Percentiles rank a stretch among this genome's conserved stretches.
Conservation (phyloP, 179 eudicot species). For the Gypsophila paniculata region DNA sequence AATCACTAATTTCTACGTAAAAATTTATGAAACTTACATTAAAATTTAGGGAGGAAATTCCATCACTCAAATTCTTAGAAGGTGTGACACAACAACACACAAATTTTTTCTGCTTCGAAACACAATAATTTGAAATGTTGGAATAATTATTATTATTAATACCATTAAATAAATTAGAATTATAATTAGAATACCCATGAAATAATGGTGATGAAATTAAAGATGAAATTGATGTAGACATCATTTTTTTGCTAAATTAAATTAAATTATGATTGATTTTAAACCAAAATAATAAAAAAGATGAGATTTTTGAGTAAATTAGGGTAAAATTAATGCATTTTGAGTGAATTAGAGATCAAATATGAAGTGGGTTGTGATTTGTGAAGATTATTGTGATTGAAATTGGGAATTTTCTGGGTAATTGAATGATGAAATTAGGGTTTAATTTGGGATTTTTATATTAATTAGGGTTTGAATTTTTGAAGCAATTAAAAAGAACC, state of each 20-base stretch:
- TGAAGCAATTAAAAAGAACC: neutral
- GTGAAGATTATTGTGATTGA: neutral
- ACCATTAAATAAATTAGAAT: constrained; percentile 11
- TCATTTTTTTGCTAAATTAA: constrained; percentile 29
- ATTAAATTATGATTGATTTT: neutral
- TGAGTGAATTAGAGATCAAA: constrained; percentile 1
- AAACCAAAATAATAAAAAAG: neutral
- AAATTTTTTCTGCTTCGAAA: constrained; percentile 28
- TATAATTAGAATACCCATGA: constrained; percentile 21
- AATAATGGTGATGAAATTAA: constrained; percentile 30
- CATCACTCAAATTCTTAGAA: constrained; percentile 46
- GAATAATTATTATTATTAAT: constrained; percentile 8
- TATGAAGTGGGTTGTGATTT: neutral
- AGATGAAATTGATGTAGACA: constrained; percentile 33
- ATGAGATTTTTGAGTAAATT: neutral
- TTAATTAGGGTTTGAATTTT: too few species aligned
- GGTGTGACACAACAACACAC: constrained; percentile 57
- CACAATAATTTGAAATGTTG: constrained; percentile 25
- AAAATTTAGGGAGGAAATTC: constrained; percentile 34
- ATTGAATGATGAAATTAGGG: constrained; percentile 13
- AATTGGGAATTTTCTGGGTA: constrained; percentile 9
- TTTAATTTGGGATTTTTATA: neutral
- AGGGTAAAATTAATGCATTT: constrained; percentile 13
- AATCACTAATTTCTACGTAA: neutral
- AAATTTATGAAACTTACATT: constrained; percentile 32